These are phyloP conservation scores for Litchi chinensis DNA, from an alignment of 345 rosid genomes.

Conservation along the genomic window DNA sequence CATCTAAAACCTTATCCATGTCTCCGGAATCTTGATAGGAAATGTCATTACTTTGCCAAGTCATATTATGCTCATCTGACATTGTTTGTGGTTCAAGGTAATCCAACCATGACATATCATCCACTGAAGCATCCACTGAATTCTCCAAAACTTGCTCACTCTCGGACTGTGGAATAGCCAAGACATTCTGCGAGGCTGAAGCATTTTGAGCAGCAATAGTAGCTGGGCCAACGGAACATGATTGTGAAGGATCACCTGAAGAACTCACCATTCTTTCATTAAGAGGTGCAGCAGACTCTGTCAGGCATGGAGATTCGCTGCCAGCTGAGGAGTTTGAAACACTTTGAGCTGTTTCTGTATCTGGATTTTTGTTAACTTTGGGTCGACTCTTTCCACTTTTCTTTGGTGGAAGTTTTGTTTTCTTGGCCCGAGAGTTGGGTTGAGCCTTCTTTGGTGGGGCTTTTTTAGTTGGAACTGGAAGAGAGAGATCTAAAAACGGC, in stretches of 20 bases:
- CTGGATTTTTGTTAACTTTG: slow-evolving; percentile 50
- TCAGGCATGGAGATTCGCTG: slow-evolving; percentile 27
- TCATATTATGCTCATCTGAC: slow-evolving; percentile 40
- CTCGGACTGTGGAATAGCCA: slow-evolving; percentile 30
- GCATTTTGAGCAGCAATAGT: slow-evolving; percentile 28
- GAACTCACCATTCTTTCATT: slow-evolving; percentile 29
- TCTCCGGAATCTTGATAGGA: slow-evolving; percentile 27
- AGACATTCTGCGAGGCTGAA: slow-evolving; percentile 33
- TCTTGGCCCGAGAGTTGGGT: slow-evolving; percentile 61
- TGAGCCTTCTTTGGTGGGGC: slow-evolving; percentile 58
- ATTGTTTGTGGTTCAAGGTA: slow-evolving; percentile 42
- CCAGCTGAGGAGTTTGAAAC: slow-evolving; percentile 31
- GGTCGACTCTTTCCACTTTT: slow-evolving; percentile 47
- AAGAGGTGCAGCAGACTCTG: slow-evolving; percentile 23
- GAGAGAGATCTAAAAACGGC: slow-evolving; percentile 92
- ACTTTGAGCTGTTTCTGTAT: slow-evolving; percentile 33
- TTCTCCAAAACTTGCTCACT: slow-evolving; percentile 37
- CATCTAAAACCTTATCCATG: slow-evolving; percentile 26
- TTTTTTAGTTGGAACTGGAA: slow-evolving; percentile 87
- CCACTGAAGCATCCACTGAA: slow-evolving; percentile 29
- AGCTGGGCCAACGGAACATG: slow-evolving; percentile 28
- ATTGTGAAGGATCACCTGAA: slow-evolving; percentile 30
- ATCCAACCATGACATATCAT: slow-evolving; percentile 52
- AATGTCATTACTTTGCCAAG: slow-evolving; percentile 40
- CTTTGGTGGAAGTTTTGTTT: slow-evolving; percentile 70